Percentiles rank a stretch among this genome's conserved stretches.
Conservation (phyloP, 2,329 filamentous ascomycete genomes). For the Hansfordia pulvinata region DNA sequence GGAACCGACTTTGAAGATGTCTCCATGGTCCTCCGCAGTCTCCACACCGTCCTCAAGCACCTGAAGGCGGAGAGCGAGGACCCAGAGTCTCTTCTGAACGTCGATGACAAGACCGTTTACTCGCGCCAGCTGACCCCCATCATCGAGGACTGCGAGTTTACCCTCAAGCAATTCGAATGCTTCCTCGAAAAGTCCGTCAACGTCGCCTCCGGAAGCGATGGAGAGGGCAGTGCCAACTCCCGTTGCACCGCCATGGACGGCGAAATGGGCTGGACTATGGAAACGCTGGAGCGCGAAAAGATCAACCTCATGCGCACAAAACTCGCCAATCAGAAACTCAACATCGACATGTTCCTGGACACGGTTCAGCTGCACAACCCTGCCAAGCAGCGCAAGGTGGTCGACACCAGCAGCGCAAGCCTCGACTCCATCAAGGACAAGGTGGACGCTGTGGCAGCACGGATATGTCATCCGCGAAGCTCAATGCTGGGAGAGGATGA, state of each 20-base stretch:
- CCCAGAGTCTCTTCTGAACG: conserved; percentile 39
- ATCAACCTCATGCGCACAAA: conserved; percentile 28
- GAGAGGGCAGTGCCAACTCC: conserved; percentile 7
- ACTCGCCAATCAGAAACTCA: conserved; percentile 36
- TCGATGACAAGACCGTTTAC: conserved; percentile 25
- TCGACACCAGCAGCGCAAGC: conserved; percentile 23
- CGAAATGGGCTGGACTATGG: conserved; percentile 17
- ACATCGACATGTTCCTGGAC: conserved; percentile 42
- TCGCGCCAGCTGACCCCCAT: conserved; percentile 34
- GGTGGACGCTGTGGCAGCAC: conserved; percentile 41
- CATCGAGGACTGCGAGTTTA: conserved; percentile 39
- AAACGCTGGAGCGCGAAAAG: conserved; percentile 22
- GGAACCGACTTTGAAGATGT: conserved; percentile 35
- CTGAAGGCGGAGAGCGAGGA: conserved; percentile 44
- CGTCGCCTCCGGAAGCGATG: conserved; percentile 7
- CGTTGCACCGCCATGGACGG: conserved; percentile 15
- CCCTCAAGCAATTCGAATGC: conserved; percentile 38
- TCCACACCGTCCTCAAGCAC: conserved; percentile 43
- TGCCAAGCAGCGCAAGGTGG: conserved; percentile 20
- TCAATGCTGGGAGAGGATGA: conserved; percentile 26
- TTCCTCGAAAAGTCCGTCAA: conserved; percentile 32
- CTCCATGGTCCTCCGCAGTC: conserved; percentile 31
- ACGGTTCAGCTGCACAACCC: conserved; percentile 39
- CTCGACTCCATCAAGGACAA: conserved; percentile 45
- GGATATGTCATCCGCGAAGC: conserved; percentile 30